Evolutionary conservation across 225 moss, liverwort and hornwort species (phyloP), one percentile per base, ranked within the genome.

Genomic region (Bryoerythrophyllum caledonicum): DNA sequence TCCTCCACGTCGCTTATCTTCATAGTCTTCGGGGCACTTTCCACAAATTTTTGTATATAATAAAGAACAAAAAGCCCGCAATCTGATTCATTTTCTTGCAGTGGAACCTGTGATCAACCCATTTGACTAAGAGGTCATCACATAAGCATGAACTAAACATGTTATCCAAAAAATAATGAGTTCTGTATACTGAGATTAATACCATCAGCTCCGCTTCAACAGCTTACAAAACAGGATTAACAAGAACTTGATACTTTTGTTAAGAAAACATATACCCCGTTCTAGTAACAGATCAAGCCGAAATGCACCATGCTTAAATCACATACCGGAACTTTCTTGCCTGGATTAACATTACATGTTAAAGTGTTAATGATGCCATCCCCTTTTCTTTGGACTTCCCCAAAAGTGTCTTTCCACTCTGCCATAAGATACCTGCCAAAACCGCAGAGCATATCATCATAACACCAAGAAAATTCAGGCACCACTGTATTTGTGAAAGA

Each of bases 21-120:
- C 74, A 96, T 75, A 55, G 78, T 70, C 63, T 57, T 59, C 1
- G 94, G 94, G 72, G 96, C 89, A 56, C 72, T 80, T 41, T 83
- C 81, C 57, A 94, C 79, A 76, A 94, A 96, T 58, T 76, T 81
- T 41, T 82, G 80, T 10, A 94, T 85, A 74, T 92, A 96, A 52
- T 91, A 91, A 17, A 96, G 82, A 76, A 96, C 81, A 60, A 94
- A 94, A 32, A 96, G 85, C n/a, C 96, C 96, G 74, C 96, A 96
- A 74, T 96, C 92, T 46, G 94, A 94, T 58, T 91, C 94, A 75
- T 96, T 96, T 75, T 94, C 91, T 69, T 96, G 94, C 52, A 91
- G 75, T 23, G 94, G 96, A 74, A 94, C 96, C 93, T 96, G 83
- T 73, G 37, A 72, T 71, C 53, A 63, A 78, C 57, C 35, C 73